phyloP scores from a whole-genome alignment of 495 filamentous ascomycete species.

The Aspergillus heteromorphus region DNA sequence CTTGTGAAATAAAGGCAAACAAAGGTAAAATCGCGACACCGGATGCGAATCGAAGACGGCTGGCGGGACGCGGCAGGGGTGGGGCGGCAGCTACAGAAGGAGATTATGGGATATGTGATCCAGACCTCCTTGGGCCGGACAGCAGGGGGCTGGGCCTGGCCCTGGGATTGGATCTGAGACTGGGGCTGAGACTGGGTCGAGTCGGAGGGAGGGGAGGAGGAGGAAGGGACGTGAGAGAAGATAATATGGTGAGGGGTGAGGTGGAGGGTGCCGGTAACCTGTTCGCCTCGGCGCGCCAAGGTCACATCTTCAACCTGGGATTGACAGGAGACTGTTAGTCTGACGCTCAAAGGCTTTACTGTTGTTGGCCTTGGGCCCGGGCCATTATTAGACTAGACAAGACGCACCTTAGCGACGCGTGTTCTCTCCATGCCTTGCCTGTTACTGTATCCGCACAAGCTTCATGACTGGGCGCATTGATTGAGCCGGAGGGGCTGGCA shows the following conservation, averaged over 20 bases:
- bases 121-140: constrained; percentile 69
- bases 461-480: constrained; percentile 27
- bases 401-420: constrained; percentile 49
- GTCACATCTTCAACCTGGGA: constrained; percentile 57
- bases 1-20: constrained; percentile 81
- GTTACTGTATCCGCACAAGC: constrained; percentile 32
- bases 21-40: constrained; percentile 88
- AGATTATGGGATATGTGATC: constrained; percentile 91
- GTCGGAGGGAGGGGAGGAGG: constrained; percentile 13
- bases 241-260: constrained; percentile 63
- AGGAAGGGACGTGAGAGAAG: constrained; percentile 48
- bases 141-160: constrained; percentile 24
- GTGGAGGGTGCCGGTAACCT: constrained; percentile 56
- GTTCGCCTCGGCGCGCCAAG: constrained; percentile 55
- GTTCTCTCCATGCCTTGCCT: constrained; percentile 50
- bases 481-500: constrained; percentile 2
- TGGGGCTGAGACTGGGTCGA: constrained; percentile 29
- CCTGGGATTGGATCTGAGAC: too few relatives aligned
- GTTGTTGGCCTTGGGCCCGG: background rate
- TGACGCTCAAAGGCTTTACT: background rate
- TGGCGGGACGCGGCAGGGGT: constrained; percentile 64
- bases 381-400: background rate
- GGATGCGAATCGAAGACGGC: constrained; percentile 77
- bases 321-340: constrained; percentile 4
- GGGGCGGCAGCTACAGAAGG: constrained; percentile 65